Percentiles rank a stretch among this genome's conserved stretches.
Evolutionary conservation across 768 basidiomycete species (phyloP).

Genomic region (Amyloporia xantha): DNA sequence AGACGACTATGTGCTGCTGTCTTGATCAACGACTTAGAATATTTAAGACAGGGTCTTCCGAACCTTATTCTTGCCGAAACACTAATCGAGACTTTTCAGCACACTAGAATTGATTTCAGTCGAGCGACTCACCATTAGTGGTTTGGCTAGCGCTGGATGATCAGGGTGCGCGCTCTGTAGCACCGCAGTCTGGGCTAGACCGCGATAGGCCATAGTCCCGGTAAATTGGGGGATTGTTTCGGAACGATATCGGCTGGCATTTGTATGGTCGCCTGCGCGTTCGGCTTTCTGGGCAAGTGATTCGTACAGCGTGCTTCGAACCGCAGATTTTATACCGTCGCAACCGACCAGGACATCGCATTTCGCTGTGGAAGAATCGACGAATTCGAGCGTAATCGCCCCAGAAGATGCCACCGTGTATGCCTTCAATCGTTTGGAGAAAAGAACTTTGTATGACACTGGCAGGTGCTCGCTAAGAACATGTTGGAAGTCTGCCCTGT

Average conservation of each 20-base stretch:
- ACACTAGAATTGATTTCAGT: conserved; percentile 1
- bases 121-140: too few species aligned
- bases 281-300: conserved; percentile 23
- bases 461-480: conserved; percentile 20
- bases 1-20: conserved; percentile 32
- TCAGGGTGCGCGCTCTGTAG: conserved; percentile 22
- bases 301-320: conserved; percentile 16
- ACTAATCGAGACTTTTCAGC: conserved; percentile 10
- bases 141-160: conserved; percentile 15
- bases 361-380: conserved; percentile 15
- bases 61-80: conserved; percentile 22
- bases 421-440: conserved; percentile 26
- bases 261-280: conserved; percentile 29
- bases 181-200: conserved; percentile 39
- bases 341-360: conserved; percentile 23
- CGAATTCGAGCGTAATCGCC: conserved; percentile 18
- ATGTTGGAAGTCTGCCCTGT: conserved; percentile 23
- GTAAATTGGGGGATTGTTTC: conserved; percentile 50
- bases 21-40: too few species aligned
- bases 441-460: conserved; percentile 14
- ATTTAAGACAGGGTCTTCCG: too few species aligned
- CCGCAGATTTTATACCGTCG: conserved; percentile 23
- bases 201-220: conserved; percentile 52
- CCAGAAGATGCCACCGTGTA: conserved; percentile 13
- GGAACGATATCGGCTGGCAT: conserved; percentile 32